Conservation (phyloP, 345 rosid species). For the Excoecaria agallocha region DNA sequence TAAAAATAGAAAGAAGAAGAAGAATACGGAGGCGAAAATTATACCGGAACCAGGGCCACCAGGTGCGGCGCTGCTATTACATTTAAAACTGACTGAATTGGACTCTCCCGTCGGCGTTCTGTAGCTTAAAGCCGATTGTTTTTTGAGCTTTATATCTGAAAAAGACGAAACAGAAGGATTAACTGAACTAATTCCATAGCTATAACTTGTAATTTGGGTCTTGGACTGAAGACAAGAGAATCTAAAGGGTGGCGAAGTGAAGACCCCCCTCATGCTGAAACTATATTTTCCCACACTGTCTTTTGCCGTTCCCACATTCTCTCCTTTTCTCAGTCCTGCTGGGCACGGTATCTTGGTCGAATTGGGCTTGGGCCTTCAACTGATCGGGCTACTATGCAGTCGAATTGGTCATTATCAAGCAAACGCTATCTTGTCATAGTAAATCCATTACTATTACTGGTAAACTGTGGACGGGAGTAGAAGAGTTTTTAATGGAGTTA, state of each 20-base stretch:
- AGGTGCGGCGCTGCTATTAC: conserved; percentile 19
- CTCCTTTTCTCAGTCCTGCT: not conserved
- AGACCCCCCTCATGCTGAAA: conserved; percentile 20
- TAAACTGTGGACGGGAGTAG: no score
- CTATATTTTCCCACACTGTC: not conserved
- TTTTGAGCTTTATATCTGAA: conserved; percentile 6
- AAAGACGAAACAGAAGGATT: conserved; percentile 2
- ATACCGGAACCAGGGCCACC: conserved; percentile 22
- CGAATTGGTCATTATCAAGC: no score
- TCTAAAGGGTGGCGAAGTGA: not conserved
- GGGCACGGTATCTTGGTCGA: no score
- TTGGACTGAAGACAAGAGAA: conserved; percentile 14
- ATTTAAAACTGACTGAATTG: not conserved
- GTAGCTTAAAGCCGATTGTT: not conserved
- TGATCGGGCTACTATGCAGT: no score
- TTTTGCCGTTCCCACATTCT: not conserved
- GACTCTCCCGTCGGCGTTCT: not conserved
- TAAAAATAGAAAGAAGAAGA: not conserved
- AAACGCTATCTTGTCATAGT: no score
- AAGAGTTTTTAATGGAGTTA: no score
- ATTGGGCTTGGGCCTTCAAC: no score
- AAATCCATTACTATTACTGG: no score
- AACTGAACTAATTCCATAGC: not conserved
- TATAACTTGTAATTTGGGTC: not conserved
- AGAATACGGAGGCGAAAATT: not conserved